phyloP scores from a whole-genome alignment of 352 stramenopile genomes.

The Lagenidium giganteum region DNA sequence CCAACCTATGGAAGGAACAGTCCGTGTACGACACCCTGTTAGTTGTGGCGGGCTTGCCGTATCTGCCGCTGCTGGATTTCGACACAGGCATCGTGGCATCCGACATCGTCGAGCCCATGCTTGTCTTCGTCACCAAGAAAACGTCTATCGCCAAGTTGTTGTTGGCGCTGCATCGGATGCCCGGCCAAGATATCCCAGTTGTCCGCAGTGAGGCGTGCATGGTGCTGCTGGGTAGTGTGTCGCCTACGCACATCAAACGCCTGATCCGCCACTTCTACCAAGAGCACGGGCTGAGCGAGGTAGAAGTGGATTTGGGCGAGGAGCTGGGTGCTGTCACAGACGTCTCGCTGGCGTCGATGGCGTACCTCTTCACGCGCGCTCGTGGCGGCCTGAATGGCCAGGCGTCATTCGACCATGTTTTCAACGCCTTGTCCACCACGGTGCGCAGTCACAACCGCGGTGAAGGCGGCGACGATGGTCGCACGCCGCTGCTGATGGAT shows the following conservation, averaged over 20 bases:
- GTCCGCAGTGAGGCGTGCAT: conserved; percentile 63
- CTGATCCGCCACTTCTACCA: conserved; percentile 66
- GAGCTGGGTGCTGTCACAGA: conserved; percentile 22
- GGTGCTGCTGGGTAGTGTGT: conserved; percentile 65
- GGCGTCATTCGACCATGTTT: conserved; percentile 60
- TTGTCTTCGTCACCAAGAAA: conserved; percentile 71
- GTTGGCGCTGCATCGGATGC: conserved; percentile 65
- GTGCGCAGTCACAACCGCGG: conserved; percentile 7
- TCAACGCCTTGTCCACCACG: conserved; percentile 47
- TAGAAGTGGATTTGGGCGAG: conserved; percentile 75
- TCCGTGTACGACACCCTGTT: conserved; percentile 85
- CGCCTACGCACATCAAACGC: conserved; percentile 41
- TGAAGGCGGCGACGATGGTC: conserved; percentile 1
- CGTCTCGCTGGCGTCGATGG: conserved; percentile 61
- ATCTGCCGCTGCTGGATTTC: conserved; percentile 80
- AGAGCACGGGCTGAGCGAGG: conserved; percentile 30
- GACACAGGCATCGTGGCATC: conserved; percentile 41
- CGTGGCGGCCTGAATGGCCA: conserved; percentile 59
- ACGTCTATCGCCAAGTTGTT: conserved; percentile 66
- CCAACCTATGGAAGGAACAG: conserved; percentile 57
- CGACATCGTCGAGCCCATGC: conserved; percentile 65
- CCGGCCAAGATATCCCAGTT: conserved; percentile 69
- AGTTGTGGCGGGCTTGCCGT: conserved; percentile 68
- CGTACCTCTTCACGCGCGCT: conserved; percentile 42
- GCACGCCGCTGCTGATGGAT: conserved; percentile 78